Evolutionary conservation across 2,329 filamentous ascomycete genomes (phyloP), one percentile per base, ranked within the genome.

Genomic region (Rhynchosporium agropyri): DNA sequence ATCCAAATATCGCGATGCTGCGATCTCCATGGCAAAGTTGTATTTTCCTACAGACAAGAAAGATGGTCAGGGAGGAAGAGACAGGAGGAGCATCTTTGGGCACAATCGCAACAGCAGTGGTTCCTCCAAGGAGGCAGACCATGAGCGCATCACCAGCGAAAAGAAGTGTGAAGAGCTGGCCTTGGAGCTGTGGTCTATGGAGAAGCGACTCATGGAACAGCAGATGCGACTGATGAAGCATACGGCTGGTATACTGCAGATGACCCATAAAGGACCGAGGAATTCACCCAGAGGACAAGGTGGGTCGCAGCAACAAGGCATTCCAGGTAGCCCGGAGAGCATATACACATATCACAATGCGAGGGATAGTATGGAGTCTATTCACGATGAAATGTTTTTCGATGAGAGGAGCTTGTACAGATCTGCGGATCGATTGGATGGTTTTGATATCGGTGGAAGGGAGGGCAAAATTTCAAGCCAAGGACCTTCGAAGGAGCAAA

Each of bases 1-100:
- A 76, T 90, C 88, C 60, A 99, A 98, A 79, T 92, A 97, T 71
- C 90, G 92, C 70, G 94, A 98, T 81, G 95, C 95, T 0, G 92
- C 95, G 10, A 85, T 89, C 67, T 96, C 92, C 46, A 88, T 99
- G 77, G 88, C 89, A 63, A 88, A 89, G 70, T 81, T 99, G 36
- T 92, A 96, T 74, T 85, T 85, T 8, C 82, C 86, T n/a, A 81
- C 83, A n/a, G 79, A 78, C 55, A 83, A 80, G 70, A 80, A 81
- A 58, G 69, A 82, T 43, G 80, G 80, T 3, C 62, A 60, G n/a
- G 83, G 83, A 56, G 77, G 75, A 64, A 82, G 79, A 63, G 78
- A 77, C 58, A 76, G 83, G 49, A 77, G 81, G 67, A 80, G 77
- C 53, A 77, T 84, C 51, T 77, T 82, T 51, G 80, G 78, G n/a